Conservation (phyloP, 306 rosid genomes). For the Elaeagnus macrophylla region DNA sequence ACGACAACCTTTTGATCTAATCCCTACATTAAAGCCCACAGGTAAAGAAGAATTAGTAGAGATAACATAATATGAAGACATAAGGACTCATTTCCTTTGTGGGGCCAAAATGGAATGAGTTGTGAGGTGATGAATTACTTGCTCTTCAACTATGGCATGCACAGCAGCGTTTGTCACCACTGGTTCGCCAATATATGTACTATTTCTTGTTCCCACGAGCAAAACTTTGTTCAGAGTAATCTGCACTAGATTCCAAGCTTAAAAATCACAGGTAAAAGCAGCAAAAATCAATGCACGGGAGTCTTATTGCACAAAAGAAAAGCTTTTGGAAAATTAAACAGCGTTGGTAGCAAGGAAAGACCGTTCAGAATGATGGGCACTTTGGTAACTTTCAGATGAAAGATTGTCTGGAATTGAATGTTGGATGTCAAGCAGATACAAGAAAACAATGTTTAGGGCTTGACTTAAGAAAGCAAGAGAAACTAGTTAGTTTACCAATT, state of each 20-base stretch:
- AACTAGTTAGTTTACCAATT: no score
- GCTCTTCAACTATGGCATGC: conserved; percentile 94
- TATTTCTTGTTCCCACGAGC: conserved; percentile 75
- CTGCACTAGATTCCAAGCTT: conserved; percentile 32
- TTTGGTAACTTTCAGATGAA: no score
- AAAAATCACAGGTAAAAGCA: conserved; percentile 6
- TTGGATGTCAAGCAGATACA: no score
- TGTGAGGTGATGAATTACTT: conserved; percentile 36
- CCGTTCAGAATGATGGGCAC: no score
- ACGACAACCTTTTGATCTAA: conserved; percentile 68
- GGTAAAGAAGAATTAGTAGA: conserved; percentile 1
- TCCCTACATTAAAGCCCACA: conserved; percentile 40
- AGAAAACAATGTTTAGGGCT: no score
- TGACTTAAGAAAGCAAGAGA: no score
- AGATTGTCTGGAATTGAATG: no score
- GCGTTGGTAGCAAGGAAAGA: no score
- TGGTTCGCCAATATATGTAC: conserved; percentile 79
- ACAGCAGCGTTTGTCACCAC: conserved; percentile 92
- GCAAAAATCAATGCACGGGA: not conserved
- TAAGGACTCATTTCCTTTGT: not conserved
- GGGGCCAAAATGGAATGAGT: not conserved
- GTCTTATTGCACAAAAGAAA: not conserved
- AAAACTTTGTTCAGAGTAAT: conserved; percentile 78
- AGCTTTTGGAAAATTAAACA: not conserved
- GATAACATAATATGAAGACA: conserved; percentile 1